phyloP scores from a whole-genome alignment of 495 filamentous ascomycete genomes.

The Aeminium ludgeri region DNA sequence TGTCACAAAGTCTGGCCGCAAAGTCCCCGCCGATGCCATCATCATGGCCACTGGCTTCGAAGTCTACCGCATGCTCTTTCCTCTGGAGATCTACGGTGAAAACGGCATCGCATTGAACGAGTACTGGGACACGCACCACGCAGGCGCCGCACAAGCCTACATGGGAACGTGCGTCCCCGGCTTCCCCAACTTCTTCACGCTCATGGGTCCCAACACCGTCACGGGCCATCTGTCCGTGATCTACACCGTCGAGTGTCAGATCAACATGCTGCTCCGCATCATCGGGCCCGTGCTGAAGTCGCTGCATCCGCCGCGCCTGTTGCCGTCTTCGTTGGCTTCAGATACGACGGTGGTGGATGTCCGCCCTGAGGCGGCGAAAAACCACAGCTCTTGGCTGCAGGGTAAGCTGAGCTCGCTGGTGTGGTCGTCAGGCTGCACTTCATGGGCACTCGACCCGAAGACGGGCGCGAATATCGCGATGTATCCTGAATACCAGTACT shows the following conservation, averaged over 20 bases:
- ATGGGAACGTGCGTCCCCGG: constrained; percentile 19
- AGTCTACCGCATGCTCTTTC: constrained; percentile 20
- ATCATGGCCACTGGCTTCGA: constrained; percentile 21
- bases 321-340: constrained; percentile 1
- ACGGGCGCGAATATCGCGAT: constrained; percentile 21
- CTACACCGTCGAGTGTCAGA: constrained; percentile 24
- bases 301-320: constrained; percentile 8
- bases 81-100: constrained; percentile 18
- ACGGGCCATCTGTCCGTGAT: constrained; percentile 23
- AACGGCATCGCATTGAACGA: constrained; percentile 17
- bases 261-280: constrained; percentile 21
- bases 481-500: constrained; percentile 22
- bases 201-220: constrained; percentile 23
- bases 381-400: constrained; percentile 16
- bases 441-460: constrained; percentile 20
- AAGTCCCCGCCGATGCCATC: constrained; percentile 20
- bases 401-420: constrained; percentile 16
- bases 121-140: constrained; percentile 17
- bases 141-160: constrained; percentile 19
- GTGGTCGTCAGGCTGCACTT: constrained; percentile 18
- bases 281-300: constrained; percentile 16
- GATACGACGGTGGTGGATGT: constrained; percentile 16
- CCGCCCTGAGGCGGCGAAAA: constrained; percentile 7
- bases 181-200: constrained; percentile 24
- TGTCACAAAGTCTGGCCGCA: constrained; percentile 10